Conservation (phyloP, 495 filamentous ascomycete genomes). For the Jackrogersella multiformis region DNA sequence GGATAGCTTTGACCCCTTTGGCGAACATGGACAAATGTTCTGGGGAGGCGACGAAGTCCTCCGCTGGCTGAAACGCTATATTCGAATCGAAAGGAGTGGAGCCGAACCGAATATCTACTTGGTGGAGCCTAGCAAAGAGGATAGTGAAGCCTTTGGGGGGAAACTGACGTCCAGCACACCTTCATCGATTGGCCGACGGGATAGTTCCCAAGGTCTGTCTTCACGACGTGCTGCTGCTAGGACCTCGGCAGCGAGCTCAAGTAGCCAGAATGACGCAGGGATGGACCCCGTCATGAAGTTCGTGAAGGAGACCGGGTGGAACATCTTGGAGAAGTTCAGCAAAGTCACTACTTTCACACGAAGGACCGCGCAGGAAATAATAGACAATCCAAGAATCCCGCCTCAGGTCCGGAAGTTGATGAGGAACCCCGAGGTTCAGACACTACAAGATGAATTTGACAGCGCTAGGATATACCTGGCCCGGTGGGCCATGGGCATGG, state of each 20-base stretch:
- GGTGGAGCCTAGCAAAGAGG: conserved; percentile 85
- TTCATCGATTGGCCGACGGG: conserved; percentile 51
- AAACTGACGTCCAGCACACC: conserved; percentile 58
- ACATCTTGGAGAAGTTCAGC: conserved; percentile 90
- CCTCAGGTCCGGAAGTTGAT: conserved; percentile 86
- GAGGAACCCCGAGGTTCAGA: conserved; percentile 94
- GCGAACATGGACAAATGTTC: conserved; percentile 83
- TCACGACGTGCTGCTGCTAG: conserved; percentile 40
- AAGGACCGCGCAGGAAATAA: conserved; percentile 87
- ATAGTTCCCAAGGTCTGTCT: conserved; percentile 50
- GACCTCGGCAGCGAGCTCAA: conserved; percentile 43
- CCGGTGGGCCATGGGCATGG: conserved; percentile 97
- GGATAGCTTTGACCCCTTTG: conserved; percentile 91
- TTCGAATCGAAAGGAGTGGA: conserved; percentile 78
- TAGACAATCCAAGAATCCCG: conserved; percentile 87
- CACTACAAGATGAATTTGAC: conserved; percentile 94
- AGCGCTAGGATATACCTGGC: conserved; percentile 93
- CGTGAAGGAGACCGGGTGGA: conserved; percentile 95
- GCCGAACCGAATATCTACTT: conserved; percentile 91
- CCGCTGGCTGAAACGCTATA: conserved; percentile 87
- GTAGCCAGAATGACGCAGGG: conserved; percentile 65
- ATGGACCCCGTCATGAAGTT: conserved; percentile 97
- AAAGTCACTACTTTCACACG: conserved; percentile 96
- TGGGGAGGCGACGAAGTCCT: conserved; percentile 98
- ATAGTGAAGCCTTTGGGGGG: conserved; percentile 80